Evolutionary conservation across 164 flowering plant genomes (phyloP).

Genomic region (Saururus chinensis): DNA sequence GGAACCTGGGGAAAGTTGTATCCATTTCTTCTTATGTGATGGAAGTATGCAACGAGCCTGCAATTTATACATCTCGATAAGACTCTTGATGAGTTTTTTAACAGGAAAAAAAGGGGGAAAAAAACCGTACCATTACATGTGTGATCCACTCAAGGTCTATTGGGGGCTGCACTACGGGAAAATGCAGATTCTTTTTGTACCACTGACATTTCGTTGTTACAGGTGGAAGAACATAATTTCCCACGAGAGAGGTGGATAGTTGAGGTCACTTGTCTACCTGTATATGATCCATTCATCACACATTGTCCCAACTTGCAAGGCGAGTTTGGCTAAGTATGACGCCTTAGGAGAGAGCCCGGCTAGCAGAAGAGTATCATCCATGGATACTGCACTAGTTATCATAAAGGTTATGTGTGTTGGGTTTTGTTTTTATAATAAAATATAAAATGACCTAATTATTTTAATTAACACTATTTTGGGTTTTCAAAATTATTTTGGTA

Average conservation of each 20-base stretch:
- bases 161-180: constrained; percentile 30
- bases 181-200: background rate
- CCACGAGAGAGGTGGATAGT: background rate
- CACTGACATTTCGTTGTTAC: background rate
- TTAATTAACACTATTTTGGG: too few species aligned
- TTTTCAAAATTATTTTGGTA: too few species aligned
- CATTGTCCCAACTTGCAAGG: background rate
- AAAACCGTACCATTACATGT: constrained; percentile 6
- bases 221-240: background rate
- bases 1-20: constrained; percentile 16
- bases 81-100: background rate
- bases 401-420: too few species aligned
- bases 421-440: too few species aligned
- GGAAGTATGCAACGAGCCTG: background rate
- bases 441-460: too few species aligned
- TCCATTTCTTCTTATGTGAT: constrained; percentile 22
- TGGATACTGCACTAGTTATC: too few species aligned
- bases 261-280: background rate
- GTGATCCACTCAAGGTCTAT: constrained; percentile 15
- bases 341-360: too few species aligned
- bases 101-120: background rate
- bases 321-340: background rate
- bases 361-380: too few species aligned
- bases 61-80: constrained; percentile 2
- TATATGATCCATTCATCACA: too few species aligned